A percentile compares a stretch with the other conserved stretches of the same genome.
phyloP scores from a whole-genome alignment of 139 green algal genomes.

The Coelastrella sp. region DNA sequence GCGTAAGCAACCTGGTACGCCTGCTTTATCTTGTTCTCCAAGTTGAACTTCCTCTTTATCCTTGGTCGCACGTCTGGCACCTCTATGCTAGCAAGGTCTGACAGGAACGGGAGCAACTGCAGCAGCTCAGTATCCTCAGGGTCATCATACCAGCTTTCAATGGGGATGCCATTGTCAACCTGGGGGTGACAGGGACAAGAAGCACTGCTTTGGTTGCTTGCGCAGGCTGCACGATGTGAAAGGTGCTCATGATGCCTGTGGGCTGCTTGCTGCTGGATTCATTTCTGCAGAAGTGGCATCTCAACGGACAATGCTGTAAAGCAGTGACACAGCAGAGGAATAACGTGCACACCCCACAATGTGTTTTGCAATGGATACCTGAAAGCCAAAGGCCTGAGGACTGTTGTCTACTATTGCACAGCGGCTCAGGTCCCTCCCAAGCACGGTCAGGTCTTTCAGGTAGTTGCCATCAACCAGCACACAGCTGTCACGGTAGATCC shows the following conservation, averaged over 20 bases:
- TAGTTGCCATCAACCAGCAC: conserved; percentile 97
- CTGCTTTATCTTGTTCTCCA: background rate
- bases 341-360: background rate
- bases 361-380: conserved; percentile 54
- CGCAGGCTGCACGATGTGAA: background rate
- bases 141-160: conserved; percentile 96
- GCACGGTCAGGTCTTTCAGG: conserved; percentile 85
- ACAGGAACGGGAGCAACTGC: conserved; percentile 92
- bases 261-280: no score
- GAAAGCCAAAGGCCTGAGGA: conserved; percentile 87
- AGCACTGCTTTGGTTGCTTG: background rate
- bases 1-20: background rate
- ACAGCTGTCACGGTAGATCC: conserved; percentile 94
- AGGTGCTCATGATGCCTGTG: no score
- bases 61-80: conserved; percentile 80
- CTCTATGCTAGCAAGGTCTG: conserved; percentile 62
- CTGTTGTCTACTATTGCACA: conserved; percentile 97
- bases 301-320: background rate
- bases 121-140: conserved; percentile 84
- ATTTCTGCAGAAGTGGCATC: background rate
- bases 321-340: background rate
- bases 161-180: conserved; percentile 96
- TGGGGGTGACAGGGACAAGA: conserved; percentile 60
- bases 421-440: conserved; percentile 90
- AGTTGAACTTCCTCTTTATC: conserved; percentile 56